phyloP scores from a whole-genome alignment of 1,139 yeast genomes.

The Debaryomyces coudertii region DNA sequence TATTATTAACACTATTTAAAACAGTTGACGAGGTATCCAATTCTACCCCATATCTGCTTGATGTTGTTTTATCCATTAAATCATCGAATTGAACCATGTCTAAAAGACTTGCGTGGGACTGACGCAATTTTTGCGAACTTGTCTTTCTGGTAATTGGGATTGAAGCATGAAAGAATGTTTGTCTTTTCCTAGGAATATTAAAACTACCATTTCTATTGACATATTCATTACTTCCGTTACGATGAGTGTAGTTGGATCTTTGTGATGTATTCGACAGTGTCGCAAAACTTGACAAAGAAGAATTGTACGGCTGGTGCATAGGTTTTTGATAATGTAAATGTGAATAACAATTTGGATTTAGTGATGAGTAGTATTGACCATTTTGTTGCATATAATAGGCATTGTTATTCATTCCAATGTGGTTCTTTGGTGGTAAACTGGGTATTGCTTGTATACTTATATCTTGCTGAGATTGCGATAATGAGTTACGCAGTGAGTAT shows the following conservation, averaged over 20 bases:
- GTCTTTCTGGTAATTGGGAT: conserved; percentile 21
- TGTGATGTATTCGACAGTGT: conserved; percentile 9
- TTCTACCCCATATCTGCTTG: conserved; percentile 32
- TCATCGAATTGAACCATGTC: conserved; percentile 27
- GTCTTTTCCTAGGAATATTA: conserved; percentile 9
- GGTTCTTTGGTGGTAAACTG: conserved; percentile 3
- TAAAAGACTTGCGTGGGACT: conserved; percentile 28
- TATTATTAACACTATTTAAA: conserved; percentile 25
- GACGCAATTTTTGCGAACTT: conserved; percentile 23
- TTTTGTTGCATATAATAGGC: conserved; percentile 5
- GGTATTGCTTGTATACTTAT: background rate
- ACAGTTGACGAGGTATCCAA: conserved; percentile 27
- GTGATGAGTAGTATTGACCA: background rate
- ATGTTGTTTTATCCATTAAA: conserved; percentile 19
- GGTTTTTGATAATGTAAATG: conserved; percentile 14
- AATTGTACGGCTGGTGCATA: conserved; percentile 19
- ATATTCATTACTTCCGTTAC: background rate
- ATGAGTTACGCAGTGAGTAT: background rate
- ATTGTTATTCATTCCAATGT: background rate
- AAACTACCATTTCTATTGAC: conserved; percentile 1
- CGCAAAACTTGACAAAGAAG: conserved; percentile 12
- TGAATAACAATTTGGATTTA: background rate
- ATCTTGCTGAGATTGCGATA: conserved; percentile 1
- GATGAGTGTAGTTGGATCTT: conserved; percentile 7
- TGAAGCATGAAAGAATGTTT: conserved; percentile 19